phyloP scores from a whole-genome alignment of 306 rosid species.

The Adenanthera pavonina region DNA sequence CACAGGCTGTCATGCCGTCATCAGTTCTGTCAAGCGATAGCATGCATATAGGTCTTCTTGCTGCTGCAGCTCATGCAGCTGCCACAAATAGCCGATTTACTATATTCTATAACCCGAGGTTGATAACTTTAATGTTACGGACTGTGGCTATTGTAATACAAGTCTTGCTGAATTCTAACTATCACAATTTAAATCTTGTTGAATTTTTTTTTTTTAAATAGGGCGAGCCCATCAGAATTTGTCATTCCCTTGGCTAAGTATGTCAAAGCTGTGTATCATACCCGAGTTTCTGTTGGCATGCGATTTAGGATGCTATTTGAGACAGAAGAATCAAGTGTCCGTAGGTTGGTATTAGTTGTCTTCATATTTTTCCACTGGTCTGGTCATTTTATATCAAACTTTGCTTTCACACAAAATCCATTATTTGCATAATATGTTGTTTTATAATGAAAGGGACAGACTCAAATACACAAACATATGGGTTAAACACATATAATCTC shows the following conservation, averaged over 20 bases:
- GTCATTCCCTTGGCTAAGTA: constrained; percentile 72
- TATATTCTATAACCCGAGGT: constrained; percentile 17
- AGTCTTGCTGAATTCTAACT: background rate
- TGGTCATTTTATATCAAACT: constrained; percentile 1
- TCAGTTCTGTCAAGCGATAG: constrained; percentile 81
- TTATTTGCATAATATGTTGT: background rate
- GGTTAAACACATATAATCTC: background rate
- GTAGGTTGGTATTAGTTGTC: constrained; percentile 52
- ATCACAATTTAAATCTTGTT: background rate
- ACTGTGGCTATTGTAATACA: background rate
- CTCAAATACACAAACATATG: background rate
- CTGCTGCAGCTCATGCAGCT: constrained; percentile 51
- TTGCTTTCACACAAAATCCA: background rate
- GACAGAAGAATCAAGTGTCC: constrained; percentile 83
- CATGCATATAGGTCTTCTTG: constrained; percentile 89
- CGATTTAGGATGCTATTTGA: constrained; percentile 84
- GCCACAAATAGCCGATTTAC: constrained; percentile 56
- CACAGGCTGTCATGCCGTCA: constrained; percentile 77
- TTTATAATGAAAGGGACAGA: background rate
- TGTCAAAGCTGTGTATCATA: constrained; percentile 72
- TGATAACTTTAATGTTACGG: background rate
- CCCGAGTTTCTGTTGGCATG: constrained; percentile 78
- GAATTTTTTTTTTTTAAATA: background rate
- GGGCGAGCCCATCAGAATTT: constrained; percentile 29
- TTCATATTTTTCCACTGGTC: background rate